phyloP scores from a whole-genome alignment of 768 basidiomycete species.

The Hysterangium stoloniferum region DNA sequence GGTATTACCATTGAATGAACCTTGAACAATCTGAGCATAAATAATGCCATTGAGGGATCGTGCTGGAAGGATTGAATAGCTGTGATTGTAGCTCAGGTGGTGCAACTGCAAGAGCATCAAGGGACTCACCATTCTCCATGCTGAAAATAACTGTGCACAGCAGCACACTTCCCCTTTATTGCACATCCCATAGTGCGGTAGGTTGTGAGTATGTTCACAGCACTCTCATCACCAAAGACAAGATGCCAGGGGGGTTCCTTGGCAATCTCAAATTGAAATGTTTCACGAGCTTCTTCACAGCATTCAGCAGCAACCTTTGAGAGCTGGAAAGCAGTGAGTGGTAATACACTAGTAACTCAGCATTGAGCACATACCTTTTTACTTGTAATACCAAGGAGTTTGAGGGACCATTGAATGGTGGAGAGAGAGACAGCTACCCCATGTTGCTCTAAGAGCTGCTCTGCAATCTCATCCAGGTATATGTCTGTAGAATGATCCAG shows the following conservation, averaged over 20 bases:
- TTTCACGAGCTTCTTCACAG: not conserved
- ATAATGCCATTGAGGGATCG: conserved; percentile 29
- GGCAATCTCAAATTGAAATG: not conserved
- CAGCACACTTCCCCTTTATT: not conserved
- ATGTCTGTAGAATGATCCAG: not conserved
- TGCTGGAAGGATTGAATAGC: conserved; percentile 31
- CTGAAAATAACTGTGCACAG: conserved; percentile 1
- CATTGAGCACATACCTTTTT: not conserved
- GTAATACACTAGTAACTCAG: too few relatives aligned
- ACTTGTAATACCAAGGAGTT: not conserved
- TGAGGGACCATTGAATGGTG: not conserved
- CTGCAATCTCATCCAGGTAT: conserved; percentile 2
- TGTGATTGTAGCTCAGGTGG: not conserved
- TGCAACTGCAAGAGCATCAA: not conserved
- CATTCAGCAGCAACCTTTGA: not conserved
- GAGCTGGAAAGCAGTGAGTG: too few relatives aligned
- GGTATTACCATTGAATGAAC: conserved; percentile 21
- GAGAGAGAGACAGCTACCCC: not conserved
- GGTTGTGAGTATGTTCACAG: conserved; percentile 4
- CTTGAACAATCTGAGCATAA: conserved; percentile 21
- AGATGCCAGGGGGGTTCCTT: not conserved
- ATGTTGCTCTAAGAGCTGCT: not conserved
- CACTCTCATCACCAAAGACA: conserved; percentile 1
- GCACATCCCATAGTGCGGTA: conserved; percentile 3
- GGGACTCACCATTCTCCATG: not conserved